Evolutionary conservation across 352 stramenopile species (phyloP), one percentile per base, ranked within the genome.

Genomic region (Phytophthora idaei): DNA sequence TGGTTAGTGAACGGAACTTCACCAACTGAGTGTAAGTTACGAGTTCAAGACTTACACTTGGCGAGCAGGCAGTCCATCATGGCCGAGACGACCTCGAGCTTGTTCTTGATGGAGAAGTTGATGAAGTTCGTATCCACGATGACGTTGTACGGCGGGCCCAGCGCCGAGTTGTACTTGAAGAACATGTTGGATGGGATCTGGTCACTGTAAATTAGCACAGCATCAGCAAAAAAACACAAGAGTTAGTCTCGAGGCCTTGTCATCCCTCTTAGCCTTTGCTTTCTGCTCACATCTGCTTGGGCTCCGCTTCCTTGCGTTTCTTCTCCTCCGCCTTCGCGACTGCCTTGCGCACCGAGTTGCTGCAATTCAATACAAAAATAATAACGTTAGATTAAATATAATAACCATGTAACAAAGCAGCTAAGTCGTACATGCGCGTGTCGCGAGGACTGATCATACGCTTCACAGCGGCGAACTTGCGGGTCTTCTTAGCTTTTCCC

Each of bases 91-190:
- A 99, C 92, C 73, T 99, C 98, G 59, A 99, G 90, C 72, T 98
- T 98, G 87, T 99, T 98, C 64, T 98, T 98, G 81, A 99, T 99
- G 37, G 93, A 99, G 67, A 99, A 99, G 77, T 99, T 99, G 79
- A 99, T 99, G 88, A 99, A 99, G 80, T 99, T 99, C 21, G 98
- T 99, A 91, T 99, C 98, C 48, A 99, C 87, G 12, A 99, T 80
- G 44, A 99, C 90, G 80, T 98, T 97, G 81, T 99, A 99, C 36
- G 98, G 98, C 39, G 96, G 96, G 4, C 98, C 98, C 14, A 99
- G 84, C 47, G 98, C 93, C 28, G 97, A 94, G 77, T 99, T 99
- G 90, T 99, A 99, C 75, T 99, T 97, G 84, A 99, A 99, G 77
- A 99, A 99, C 69, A 99, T 85, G 60, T 97, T 97, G 25, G 97